Evolutionary conservation across 441 rosid species (phyloP).

Genomic region (Brassica balearica): DNA sequence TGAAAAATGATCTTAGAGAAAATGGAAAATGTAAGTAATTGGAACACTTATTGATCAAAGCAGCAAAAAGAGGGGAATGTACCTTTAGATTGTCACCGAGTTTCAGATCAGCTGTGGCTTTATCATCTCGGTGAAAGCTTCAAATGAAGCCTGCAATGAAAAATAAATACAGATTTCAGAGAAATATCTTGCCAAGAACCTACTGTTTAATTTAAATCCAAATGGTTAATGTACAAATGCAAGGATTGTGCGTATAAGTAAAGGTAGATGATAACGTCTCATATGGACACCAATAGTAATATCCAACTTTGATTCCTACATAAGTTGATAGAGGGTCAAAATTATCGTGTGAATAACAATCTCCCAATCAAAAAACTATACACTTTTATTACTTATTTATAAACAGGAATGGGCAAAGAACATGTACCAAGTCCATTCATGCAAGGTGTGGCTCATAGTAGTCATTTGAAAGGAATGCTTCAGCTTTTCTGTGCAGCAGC

Average conservation of each 20-base stretch:
- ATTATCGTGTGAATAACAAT: background rate
- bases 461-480: constrained; percentile 89
- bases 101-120: constrained; percentile 82
- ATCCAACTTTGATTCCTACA: constrained; percentile 89
- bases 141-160: constrained; percentile 75
- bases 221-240: background rate
- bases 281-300: constrained; percentile 89
- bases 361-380: constrained; percentile 2
- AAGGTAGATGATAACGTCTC: constrained; percentile 52
- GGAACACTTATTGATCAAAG: constrained; percentile 14
- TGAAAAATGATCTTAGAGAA: constrained; percentile 25
- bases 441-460: constrained; percentile 91
- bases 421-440: constrained; percentile 92
- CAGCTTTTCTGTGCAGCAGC: constrained; percentile 87
- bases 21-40: background rate
- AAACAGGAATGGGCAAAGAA: constrained; percentile 14
- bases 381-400: background rate
- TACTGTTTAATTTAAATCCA: background rate
- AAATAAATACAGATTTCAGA: constrained; percentile 18
- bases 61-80: constrained; percentile 23
- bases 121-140: constrained; percentile 85
- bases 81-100: constrained; percentile 91
- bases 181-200: constrained; percentile 8
- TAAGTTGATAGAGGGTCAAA: constrained; percentile 12
- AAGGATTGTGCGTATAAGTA: background rate